Percentiles rank a stretch among this genome's conserved stretches.
Evolutionary conservation across 257 asterid species (phyloP).

Genomic region (Cynanchum wilfordii): DNA sequence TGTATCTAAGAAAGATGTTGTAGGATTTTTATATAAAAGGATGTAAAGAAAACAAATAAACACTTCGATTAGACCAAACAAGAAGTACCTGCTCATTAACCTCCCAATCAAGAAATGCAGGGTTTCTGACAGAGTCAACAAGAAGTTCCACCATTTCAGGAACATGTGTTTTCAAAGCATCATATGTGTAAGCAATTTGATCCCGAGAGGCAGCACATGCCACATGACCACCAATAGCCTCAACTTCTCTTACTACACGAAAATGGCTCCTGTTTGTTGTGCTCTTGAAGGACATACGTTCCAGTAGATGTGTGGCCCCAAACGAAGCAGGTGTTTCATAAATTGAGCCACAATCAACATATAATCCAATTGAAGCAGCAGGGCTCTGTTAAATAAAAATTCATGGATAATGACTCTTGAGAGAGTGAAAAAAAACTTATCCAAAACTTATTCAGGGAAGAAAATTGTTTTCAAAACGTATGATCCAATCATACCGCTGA

Average conservation of each 20-base stretch:
- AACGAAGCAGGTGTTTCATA: slow-evolving; percentile 65
- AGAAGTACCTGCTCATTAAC: slow-evolving; percentile 79
- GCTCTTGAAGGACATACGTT: slow-evolving; percentile 94
- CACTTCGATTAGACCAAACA: neutral
- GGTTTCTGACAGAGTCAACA: slow-evolving; percentile 73
- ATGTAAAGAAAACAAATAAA: neutral
- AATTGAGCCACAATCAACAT: slow-evolving; percentile 86
- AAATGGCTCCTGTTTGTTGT: slow-evolving; percentile 77
- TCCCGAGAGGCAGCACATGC: slow-evolving; percentile 73
- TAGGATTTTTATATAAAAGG: neutral
- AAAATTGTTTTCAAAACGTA: neutral
- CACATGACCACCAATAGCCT: slow-evolving; percentile 92
- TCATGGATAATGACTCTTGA: neutral
- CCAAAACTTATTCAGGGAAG: neutral
- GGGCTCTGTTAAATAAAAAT: slow-evolving; percentile 50
- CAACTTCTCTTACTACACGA: slow-evolving; percentile 80
- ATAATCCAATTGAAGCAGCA: slow-evolving; percentile 76
- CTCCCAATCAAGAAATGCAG: slow-evolving; percentile 95
- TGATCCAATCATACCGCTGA: slow-evolving; percentile 49
- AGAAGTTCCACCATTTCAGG: slow-evolving; percentile 97
- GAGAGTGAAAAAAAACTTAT: neutral
- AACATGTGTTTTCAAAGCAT: slow-evolving; percentile 61
- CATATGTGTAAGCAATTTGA: slow-evolving; percentile 75
- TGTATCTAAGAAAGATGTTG: slow-evolving; percentile 38
- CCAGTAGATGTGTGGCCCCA: slow-evolving; percentile 85